Evolutionary conservation across 2,329 filamentous ascomycete genomes (phyloP).

Genomic region (Thielaviopsis populi): DNA sequence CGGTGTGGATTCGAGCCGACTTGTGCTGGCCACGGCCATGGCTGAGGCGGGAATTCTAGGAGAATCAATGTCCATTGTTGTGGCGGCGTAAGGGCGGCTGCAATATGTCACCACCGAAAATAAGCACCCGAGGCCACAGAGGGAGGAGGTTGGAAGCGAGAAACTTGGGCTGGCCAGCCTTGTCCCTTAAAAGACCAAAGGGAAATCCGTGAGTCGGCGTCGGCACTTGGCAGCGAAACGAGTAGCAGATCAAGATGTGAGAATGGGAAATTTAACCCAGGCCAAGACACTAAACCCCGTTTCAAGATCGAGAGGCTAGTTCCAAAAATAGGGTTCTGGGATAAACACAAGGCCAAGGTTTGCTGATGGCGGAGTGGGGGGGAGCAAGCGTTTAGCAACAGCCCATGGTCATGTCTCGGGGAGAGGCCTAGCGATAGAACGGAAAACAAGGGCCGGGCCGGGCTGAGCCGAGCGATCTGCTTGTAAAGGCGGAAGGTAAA

Average conservation of each 20-base stretch:
- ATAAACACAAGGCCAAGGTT: neutral
- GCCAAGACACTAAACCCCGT: neutral
- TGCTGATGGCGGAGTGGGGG: neutral
- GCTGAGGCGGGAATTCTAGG: slow-evolving; percentile 9
- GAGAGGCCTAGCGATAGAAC: neutral
- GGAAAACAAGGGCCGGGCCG: no score
- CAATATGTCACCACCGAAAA: neutral
- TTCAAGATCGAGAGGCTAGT: neutral
- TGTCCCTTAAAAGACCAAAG: neutral
- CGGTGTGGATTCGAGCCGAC: neutral
- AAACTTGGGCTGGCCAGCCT: neutral
- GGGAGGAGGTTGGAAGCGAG: neutral
- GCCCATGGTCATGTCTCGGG: neutral
- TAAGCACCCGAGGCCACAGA: neutral
- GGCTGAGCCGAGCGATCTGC: neutral
- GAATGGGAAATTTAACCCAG: neutral
- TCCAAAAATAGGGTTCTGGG: neutral
- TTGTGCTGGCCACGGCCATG: slow-evolving; percentile 1
- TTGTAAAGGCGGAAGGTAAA: neutral
- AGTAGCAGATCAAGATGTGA: neutral
- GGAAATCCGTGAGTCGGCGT: neutral
- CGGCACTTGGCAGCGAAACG: no score
- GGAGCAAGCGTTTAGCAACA: neutral
- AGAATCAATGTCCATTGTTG: slow-evolving; percentile 10
- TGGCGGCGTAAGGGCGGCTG: neutral